Percentiles rank a stretch among this genome's conserved stretches.
phyloP scores from a whole-genome alignment of 1,284 basidiomycete species.

The Gastroboletus turbinatus region DNA sequence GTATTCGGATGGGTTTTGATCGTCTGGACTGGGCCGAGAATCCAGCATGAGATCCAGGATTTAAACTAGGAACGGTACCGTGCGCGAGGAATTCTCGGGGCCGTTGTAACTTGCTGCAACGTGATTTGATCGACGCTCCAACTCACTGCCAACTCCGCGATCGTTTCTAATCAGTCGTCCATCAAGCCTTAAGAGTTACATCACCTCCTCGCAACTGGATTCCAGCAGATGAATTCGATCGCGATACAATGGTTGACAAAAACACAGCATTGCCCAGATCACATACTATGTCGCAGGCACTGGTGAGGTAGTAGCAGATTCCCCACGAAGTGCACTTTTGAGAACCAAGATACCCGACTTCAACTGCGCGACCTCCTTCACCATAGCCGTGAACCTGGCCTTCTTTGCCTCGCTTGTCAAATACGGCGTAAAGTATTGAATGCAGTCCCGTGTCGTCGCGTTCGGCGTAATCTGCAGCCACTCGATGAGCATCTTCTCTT shows the following conservation, averaged over 20 bases:
- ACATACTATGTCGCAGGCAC: slow-evolving; percentile 27
- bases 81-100: background rate
- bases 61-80: background rate
- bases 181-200: background rate
- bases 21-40: background rate
- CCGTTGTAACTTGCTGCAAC: background rate
- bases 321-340: slow-evolving; percentile 43
- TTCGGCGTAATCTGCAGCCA: slow-evolving; percentile 66
- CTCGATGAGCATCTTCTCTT: slow-evolving; percentile 63
- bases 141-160: slow-evolving; percentile 13
- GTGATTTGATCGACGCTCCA: slow-evolving; percentile 20
- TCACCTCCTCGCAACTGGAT: slow-evolving; percentile 9
- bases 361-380: slow-evolving; percentile 72
- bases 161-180: background rate
- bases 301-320: slow-evolving; percentile 28
- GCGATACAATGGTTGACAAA: slow-evolving; percentile 21
- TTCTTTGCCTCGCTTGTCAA: slow-evolving; percentile 69
- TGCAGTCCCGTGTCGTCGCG: slow-evolving; percentile 71
- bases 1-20: slow-evolving; percentile 1
- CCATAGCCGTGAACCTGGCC: slow-evolving; percentile 67
- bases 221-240: slow-evolving; percentile 18
- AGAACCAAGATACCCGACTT: slow-evolving; percentile 65
- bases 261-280: slow-evolving; percentile 14
- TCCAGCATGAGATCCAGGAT: background rate
- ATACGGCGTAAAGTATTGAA: slow-evolving; percentile 74